A percentile compares a stretch with the other conserved stretches of the same genome.
phyloP scores from a whole-genome alignment of 805 yeast species.

The Maudiozyma saulgeensis region DNA sequence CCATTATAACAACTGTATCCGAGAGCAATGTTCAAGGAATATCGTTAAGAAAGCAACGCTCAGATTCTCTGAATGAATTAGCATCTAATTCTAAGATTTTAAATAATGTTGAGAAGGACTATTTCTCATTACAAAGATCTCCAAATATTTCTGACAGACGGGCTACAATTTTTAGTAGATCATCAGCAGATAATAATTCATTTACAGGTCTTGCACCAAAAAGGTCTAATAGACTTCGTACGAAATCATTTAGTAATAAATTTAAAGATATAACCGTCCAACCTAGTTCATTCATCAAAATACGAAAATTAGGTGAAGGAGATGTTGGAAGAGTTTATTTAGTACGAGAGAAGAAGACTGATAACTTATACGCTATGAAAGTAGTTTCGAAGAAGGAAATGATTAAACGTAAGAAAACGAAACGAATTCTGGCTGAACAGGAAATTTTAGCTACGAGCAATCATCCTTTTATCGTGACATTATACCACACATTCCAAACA shows the following conservation, averaged over 20 bases:
- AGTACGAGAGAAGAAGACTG: conserved; percentile 71
- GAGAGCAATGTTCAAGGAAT: not conserved
- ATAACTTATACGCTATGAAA: conserved; percentile 83
- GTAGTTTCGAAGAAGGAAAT: conserved; percentile 83
- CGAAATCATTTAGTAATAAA: conserved; percentile 54
- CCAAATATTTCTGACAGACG: not conserved
- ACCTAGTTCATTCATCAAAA: conserved; percentile 80
- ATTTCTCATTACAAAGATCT: not conserved
- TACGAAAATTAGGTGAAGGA: conserved; percentile 88
- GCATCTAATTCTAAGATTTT: conserved; percentile 4
- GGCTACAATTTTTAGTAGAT: not conserved
- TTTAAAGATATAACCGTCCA: conserved; percentile 71
- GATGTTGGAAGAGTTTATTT: conserved; percentile 95
- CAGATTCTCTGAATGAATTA: conserved; percentile 5
- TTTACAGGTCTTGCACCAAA: conserved; percentile 15
- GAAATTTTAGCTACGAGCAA: conserved; percentile 90
- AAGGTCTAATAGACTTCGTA: conserved; percentile 31
- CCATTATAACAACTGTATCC: conserved; percentile 1
- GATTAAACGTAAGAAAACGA: conserved; percentile 90
- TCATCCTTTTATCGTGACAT: conserved; percentile 94
- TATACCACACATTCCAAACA: conserved; percentile 93
- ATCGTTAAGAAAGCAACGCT: conserved; percentile 1
- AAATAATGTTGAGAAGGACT: not conserved
- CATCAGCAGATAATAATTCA: not conserved
- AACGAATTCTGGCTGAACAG: conserved; percentile 91